Conservation (phyloP, 495 filamentous ascomycete genomes). For the Platismatia glauca region DNA sequence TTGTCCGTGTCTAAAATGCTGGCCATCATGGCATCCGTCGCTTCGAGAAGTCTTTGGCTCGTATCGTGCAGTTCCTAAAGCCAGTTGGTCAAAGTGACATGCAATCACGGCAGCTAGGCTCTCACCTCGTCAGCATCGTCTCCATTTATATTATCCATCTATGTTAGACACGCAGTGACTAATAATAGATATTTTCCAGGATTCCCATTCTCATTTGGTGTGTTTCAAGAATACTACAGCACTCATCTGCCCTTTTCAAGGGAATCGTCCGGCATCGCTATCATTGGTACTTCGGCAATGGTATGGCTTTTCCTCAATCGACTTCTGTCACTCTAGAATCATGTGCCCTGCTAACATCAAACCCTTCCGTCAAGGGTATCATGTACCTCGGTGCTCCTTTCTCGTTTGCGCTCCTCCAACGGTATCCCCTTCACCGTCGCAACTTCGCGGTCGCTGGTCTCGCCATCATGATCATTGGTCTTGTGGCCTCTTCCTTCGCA, state of each 20-base stretch:
- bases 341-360: neutral
- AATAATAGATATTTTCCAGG: slow-evolving; percentile 31
- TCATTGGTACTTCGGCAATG: slow-evolving; percentile 43
- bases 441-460: slow-evolving; percentile 38
- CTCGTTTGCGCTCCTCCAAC: slow-evolving; percentile 41
- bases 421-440: slow-evolving; percentile 36
- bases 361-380: slow-evolving; percentile 31
- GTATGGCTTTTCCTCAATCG: slow-evolving; percentile 20
- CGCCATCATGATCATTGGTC: slow-evolving; percentile 31
- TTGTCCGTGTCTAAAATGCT: neutral
- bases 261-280: slow-evolving; percentile 32
- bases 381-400: slow-evolving; percentile 49
- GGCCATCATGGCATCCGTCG: neutral
- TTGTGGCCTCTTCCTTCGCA: slow-evolving; percentile 44
- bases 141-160: neutral
- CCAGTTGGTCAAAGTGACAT: neutral
- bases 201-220: slow-evolving; percentile 54
- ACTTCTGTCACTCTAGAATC: neutral
- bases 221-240: slow-evolving; percentile 52
- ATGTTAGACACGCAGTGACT: neutral
- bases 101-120: neutral
- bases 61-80: neutral
- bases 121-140: neutral
- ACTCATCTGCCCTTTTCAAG: slow-evolving; percentile 38
- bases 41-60: neutral